These are phyloP conservation scores for Penicillium flavigenum DNA, from an alignment of 495 filamentous ascomycete species.

Conservation along the genomic window DNA sequence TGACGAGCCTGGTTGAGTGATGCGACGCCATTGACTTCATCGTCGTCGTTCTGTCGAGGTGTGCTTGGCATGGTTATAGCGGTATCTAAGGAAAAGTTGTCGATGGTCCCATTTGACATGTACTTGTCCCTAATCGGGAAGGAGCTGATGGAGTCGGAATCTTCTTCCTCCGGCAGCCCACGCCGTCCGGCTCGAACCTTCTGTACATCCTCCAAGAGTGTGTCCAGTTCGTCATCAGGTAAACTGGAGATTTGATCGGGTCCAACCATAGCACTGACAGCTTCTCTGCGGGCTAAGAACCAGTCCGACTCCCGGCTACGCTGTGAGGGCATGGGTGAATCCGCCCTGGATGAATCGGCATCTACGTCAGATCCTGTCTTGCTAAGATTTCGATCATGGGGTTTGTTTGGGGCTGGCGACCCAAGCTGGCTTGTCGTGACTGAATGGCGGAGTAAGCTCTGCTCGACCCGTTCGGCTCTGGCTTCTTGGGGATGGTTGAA, in stretches of 20 bases:
- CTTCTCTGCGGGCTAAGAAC: slow-evolving; percentile 92
- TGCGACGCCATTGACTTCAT: slow-evolving; percentile 64
- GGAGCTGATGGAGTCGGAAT: slow-evolving; percentile 83
- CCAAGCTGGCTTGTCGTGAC: slow-evolving; percentile 78
- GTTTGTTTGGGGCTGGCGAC: slow-evolving; percentile 64
- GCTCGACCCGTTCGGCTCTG: slow-evolving; percentile 84
- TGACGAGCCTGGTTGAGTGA: slow-evolving; percentile 72
- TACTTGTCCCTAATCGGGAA: slow-evolving; percentile 93
- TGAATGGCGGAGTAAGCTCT: slow-evolving; percentile 85
- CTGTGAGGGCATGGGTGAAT: slow-evolving; percentile 72
- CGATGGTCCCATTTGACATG: slow-evolving; percentile 89
- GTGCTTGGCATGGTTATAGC: slow-evolving; percentile 91
- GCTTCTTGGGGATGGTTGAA: slow-evolving; percentile 99
- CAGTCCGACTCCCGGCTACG: slow-evolving; percentile 84
- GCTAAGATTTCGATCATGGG: slow-evolving; percentile 76
- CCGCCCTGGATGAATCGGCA: slow-evolving; percentile 66
- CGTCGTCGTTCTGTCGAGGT: slow-evolving; percentile 68
- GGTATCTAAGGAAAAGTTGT: slow-evolving; percentile 96
- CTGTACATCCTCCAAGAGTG: slow-evolving; percentile 94
- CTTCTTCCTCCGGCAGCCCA: slow-evolving; percentile 74
- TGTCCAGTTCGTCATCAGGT: slow-evolving; percentile 91
- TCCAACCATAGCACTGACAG: slow-evolving; percentile 85
- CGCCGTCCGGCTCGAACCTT: slow-evolving; percentile 79
- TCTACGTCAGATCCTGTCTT: slow-evolving; percentile 71
- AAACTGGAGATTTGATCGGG: slow-evolving; percentile 83